Percentiles rank a stretch among this genome's conserved stretches.
Evolutionary conservation across 306 rosid species (phyloP).

Genomic region (Mimosa bimucronata): DNA sequence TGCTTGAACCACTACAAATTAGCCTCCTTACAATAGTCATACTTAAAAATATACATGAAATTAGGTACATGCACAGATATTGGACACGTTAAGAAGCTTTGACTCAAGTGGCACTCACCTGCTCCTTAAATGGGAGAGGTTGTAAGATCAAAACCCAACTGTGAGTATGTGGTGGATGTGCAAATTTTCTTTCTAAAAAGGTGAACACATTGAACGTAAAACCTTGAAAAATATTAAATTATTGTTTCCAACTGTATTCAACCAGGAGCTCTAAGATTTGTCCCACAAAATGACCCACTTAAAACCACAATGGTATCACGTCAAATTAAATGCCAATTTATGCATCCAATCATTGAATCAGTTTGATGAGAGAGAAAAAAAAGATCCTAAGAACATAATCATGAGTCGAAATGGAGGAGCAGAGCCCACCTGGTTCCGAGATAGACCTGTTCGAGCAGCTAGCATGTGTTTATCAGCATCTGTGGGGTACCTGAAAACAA

Average conservation of each 20-base stretch:
- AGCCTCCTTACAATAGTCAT: background rate
- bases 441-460: slow-evolving; percentile 91
- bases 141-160: too few relatives aligned
- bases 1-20: background rate
- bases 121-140: too few relatives aligned
- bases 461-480: slow-evolving; percentile 98
- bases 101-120: too few relatives aligned
- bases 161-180: too few relatives aligned
- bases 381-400: slow-evolving; percentile 10
- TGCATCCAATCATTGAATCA: slow-evolving; percentile 15
- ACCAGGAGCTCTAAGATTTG: background rate
- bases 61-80: background rate
- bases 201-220: too few relatives aligned
- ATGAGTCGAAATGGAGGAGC: slow-evolving; percentile 37
- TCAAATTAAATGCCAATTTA: slow-evolving; percentile 20
- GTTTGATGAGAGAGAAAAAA: slow-evolving; percentile 7
- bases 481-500: slow-evolving; percentile 82
- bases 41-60: background rate
- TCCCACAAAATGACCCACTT: background rate
- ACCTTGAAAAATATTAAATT: background rate
- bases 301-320: slow-evolving; percentile 26
- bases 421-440: slow-evolving; percentile 90
- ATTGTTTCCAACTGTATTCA: background rate
- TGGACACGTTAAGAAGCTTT: background rate
- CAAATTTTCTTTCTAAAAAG: too few relatives aligned